phyloP scores from a whole-genome alignment of 1,139 yeast species.

The Candida neerlandica region DNA sequence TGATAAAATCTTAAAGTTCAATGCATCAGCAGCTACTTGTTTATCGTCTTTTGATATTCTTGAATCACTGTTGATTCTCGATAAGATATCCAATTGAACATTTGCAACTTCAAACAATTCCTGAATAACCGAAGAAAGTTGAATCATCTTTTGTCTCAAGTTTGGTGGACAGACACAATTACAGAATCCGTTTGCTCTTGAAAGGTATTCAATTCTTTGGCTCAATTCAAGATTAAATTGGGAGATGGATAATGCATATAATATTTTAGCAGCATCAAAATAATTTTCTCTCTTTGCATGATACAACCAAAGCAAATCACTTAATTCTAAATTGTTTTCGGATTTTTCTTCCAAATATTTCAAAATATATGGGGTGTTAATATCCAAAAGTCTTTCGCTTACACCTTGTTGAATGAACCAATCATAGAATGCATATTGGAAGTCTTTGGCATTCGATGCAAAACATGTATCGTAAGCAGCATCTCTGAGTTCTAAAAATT shows the following conservation, averaged over 20 bases:
- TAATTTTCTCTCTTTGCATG: slow-evolving; percentile 82
- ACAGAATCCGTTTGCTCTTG: slow-evolving; percentile 93
- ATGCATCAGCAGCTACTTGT: slow-evolving; percentile 50
- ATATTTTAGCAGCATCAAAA: slow-evolving; percentile 80
- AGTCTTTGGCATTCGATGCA: slow-evolving; percentile 71
- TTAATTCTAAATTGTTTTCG: slow-evolving; percentile 64
- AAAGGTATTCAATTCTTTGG: slow-evolving; percentile 82
- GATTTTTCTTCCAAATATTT: slow-evolving; percentile 79
- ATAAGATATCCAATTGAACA: slow-evolving; percentile 79
- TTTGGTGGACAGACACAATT: slow-evolving; percentile 82
- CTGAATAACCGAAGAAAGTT: slow-evolving; percentile 67
- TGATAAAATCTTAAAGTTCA: slow-evolving; percentile 67
- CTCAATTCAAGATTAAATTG: slow-evolving; percentile 69
- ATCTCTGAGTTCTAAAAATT: slow-evolving; percentile 63
- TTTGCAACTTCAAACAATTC: slow-evolving; percentile 88
- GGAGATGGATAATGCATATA: slow-evolving; percentile 73
- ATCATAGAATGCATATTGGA: slow-evolving; percentile 89
- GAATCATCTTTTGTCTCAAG: slow-evolving; percentile 74
- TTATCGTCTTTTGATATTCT: slow-evolving; percentile 53
- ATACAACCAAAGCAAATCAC: slow-evolving; percentile 85
- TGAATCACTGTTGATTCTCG: slow-evolving; percentile 59
- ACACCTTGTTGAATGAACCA: slow-evolving; percentile 86
- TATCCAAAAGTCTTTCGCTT: slow-evolving; percentile 73
- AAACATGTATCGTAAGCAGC: slow-evolving; percentile 76
- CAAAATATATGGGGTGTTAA: slow-evolving; percentile 79